Base-by-base conservation (phyloP, 257 asterid species). In the Nicotiana sylvestris region DNA sequence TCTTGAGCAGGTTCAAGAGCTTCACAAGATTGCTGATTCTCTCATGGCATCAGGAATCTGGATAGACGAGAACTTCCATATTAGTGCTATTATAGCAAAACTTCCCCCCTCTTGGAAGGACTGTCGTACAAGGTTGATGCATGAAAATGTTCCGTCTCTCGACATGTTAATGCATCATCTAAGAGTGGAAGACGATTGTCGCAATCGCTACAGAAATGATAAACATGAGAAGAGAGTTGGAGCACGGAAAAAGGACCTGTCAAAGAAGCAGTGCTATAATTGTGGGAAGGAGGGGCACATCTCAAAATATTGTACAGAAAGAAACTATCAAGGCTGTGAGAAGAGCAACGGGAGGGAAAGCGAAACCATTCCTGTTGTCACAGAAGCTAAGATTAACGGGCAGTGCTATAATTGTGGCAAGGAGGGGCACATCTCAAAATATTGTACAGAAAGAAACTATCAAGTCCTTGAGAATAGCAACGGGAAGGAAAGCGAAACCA, bases 21-120 rank as follows among this genome's bases (percentile, higher is more conserved):
- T 93, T 35, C 88, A 90, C 85, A 86, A 56, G 62, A 86, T 92
- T 30, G 91, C 89, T 0, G 86, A 90, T 85, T 82, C 90, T 66
- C 83, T 92, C 39, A 85, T 81, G 21, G 84, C 91, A 64, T 88
- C 91, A 3, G 97, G 98, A 61, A 86, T 85, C 77, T 86, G 91
- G 89, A 66, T 93, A 30, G 97, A 91, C 55, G 97, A 93, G 79
- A 82, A 82, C 79, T 90, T 92, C 58, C 97, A 91, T 51, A 88
- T 77, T 13, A 85, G 93, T 64, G 85, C 85, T 67, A 90, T 93
- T 29, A 85, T 92, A 70, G 87, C 92, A 68, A 93, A 93, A 89
- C 98, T 93, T 86, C 97, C 97, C 1, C 89, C 89, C 56, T 91
- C 97, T 39, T 93, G 95, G 94, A 93, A 83, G 85, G 95, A 89